Base-by-base conservation (phyloP, 2,329 filamentous ascomycete genomes). In the Shiraia bambusicola region DNA sequence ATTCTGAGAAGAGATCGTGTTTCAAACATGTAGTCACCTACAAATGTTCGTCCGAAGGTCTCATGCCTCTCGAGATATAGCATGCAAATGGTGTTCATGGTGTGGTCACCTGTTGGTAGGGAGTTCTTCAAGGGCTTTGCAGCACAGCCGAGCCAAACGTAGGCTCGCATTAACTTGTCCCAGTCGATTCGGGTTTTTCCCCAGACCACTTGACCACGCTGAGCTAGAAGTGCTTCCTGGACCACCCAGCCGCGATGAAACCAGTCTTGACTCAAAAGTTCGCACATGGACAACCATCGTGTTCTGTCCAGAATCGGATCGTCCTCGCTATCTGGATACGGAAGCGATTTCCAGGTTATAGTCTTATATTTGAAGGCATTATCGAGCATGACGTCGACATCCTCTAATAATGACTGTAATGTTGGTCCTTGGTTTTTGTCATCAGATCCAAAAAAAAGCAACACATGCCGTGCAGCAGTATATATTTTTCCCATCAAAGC, bases 401-500 rank as follows among this genome's bases (percentile, higher is more conserved):
- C 37, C 10, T 43, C 13, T 10, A 43, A 25, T n/a, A 43, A 22
- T 2, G 36, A 33, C 11, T 16, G 22, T 9, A 40, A 28, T 10
- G 22, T 14, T 4, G 34, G 16, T 7, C 42, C 42, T 25, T 45
- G 33, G 15, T 41, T 32, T 13, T 37, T 29, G 8, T 31, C 37
- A 19, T 27, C 15, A 16, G 38, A n/a, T 3, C 35, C 35, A 13
- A 47, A 24, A 14, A 22, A 45, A 4, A 49, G 35, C 1, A 42
- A 13, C 6, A 42, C 42, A 7, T 28, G 16, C 5, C 22, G 19
- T 13, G 45, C 45, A 4, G n/a, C 12, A 1, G 30, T 27, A 12
- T 49, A 49, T 3, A 45, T 49, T 1, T 45, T 13, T 9, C 37
- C 34, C 37, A 49, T 45, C 2, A 45, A 22, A 2, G 34, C 22